A percentile compares a stretch with the other conserved stretches of the same genome.
These are phyloP conservation scores for Gentiana dahurica DNA, from an alignment of 257 asterid genomes.

Conservation along the genomic window DNA sequence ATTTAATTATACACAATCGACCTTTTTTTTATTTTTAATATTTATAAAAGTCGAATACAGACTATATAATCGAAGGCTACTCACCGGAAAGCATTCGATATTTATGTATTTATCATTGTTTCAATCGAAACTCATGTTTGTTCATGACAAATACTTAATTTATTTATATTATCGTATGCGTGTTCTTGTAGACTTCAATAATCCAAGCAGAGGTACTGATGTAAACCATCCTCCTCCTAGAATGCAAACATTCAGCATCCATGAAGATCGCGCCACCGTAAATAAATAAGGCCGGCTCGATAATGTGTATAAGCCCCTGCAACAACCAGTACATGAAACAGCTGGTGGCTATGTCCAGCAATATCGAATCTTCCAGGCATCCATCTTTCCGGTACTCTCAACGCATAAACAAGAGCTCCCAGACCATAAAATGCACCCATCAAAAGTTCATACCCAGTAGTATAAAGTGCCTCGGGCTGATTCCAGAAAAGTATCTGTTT, in stretches of 20 bases:
- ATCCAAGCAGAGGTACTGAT: too few relatives aligned
- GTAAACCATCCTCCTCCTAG: too few relatives aligned
- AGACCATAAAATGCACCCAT: slow-evolving; percentile 71
- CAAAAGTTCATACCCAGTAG: slow-evolving; percentile 64
- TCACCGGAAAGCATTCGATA: too few relatives aligned
- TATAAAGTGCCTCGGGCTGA: slow-evolving; percentile 78
- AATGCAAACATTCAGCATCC: slow-evolving; percentile 44
- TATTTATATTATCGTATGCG: too few relatives aligned
- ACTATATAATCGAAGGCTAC: too few relatives aligned
- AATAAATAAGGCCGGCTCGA: slow-evolving; percentile 69
- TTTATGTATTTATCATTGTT: too few relatives aligned
- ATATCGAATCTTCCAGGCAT: slow-evolving; percentile 88
- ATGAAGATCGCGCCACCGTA: slow-evolving; percentile 70
- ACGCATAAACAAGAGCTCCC: slow-evolving; percentile 71
- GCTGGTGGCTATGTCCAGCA: slow-evolving; percentile 86
- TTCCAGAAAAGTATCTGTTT: slow-evolving; percentile 65
- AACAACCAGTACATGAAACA: slow-evolving; percentile 81
- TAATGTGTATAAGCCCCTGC: slow-evolving; percentile 95
- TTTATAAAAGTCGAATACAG: too few relatives aligned
- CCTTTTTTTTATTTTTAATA: too few relatives aligned
- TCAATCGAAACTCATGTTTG: too few relatives aligned
- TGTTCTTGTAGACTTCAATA: too few relatives aligned
- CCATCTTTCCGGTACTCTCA: slow-evolving; percentile 81
- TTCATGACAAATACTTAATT: too few relatives aligned
- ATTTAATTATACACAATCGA: too few relatives aligned